Conservation (phyloP, 345 rosid species). For the Corchorus olitorius region DNA sequence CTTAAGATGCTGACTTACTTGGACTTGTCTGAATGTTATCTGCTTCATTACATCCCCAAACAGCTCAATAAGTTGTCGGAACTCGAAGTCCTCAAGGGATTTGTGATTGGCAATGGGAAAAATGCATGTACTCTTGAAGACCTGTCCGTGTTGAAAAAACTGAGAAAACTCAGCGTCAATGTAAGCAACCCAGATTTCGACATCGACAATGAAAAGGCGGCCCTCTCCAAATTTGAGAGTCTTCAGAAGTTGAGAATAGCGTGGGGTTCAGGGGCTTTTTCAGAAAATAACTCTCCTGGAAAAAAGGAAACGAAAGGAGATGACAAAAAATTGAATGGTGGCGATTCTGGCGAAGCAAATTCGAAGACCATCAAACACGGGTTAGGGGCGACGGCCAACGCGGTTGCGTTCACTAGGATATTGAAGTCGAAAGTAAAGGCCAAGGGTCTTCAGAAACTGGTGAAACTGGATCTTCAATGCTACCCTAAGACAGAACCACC, state of each 20-base stretch:
- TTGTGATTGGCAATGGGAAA: constrained; percentile 26
- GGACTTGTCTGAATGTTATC: constrained; percentile 42
- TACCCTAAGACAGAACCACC: not conserved
- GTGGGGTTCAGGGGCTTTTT: constrained; percentile 28
- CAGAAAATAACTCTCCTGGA: not conserved
- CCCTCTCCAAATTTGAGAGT: not conserved
- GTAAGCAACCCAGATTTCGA: constrained; percentile 15
- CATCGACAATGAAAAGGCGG: not conserved
- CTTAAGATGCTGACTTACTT: constrained; percentile 33
- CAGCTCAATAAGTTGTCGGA: constrained; percentile 21
- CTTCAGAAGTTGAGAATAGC: constrained; percentile 28
- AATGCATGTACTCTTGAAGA: constrained; percentile 15
- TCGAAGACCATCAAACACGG: not conserved
- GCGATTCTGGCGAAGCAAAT: too few relatives aligned
- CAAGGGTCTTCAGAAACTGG: not conserved
- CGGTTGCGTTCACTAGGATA: not conserved
- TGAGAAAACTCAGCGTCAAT: constrained; percentile 38
- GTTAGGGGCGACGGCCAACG: too few relatives aligned
- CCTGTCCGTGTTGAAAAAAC: constrained; percentile 18
- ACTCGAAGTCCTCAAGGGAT: constrained; percentile 42
- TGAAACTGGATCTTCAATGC: constrained; percentile 21
- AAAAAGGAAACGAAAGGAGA: too few relatives aligned
- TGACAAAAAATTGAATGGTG: too few relatives aligned
- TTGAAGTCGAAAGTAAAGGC: not conserved
- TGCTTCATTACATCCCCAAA: constrained; percentile 40